Evolutionary conservation across 75 land plant genomes (phyloP).

Genomic region (Azolla pinnata): DNA sequence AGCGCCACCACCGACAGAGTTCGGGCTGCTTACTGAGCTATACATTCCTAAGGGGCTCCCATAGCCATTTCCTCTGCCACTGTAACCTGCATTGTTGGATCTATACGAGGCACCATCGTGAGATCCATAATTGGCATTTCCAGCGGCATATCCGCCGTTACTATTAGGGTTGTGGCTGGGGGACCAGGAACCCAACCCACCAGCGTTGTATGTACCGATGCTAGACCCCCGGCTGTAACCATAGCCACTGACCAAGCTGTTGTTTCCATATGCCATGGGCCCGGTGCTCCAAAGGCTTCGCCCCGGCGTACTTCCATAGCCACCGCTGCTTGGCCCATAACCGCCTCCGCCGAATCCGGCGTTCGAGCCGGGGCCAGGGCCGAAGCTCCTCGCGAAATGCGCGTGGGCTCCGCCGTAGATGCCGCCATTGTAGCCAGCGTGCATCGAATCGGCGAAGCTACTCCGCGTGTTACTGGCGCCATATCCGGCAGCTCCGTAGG

Average conservation of each 20-base stretch:
- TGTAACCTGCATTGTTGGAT: background rate
- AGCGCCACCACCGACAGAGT: background rate
- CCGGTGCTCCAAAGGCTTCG: conserved; percentile 49
- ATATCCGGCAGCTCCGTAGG: conserved; percentile 49
- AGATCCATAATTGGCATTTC: conserved; percentile 36
- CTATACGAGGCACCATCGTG: conserved; percentile 23
- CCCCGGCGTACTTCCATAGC: conserved; percentile 25
- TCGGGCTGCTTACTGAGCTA: conserved; percentile 10
- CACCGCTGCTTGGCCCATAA: conserved; percentile 42
- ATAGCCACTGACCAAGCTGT: conserved; percentile 23
- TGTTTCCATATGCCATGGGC: conserved; percentile 14
- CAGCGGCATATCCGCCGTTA: conserved; percentile 20
- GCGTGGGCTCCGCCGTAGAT: conserved; percentile 6
- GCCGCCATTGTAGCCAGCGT: conserved; percentile 27
- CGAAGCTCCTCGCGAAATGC: conserved; percentile 7
- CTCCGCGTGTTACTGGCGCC: conserved; percentile 44
- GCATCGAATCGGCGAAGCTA: conserved; percentile 42
- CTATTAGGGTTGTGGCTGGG: conserved; percentile 21
- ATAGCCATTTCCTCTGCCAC: conserved; percentile 8
- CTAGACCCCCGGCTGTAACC: conserved; percentile 30
- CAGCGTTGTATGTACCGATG: conserved; percentile 16
- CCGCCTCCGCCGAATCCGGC: conserved; percentile 43
- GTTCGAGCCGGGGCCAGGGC: conserved; percentile 16
- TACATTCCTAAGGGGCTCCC: conserved; percentile 7
- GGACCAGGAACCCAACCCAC: conserved; percentile 27